Base-by-base conservation (phyloP, 805 yeast genomes). In the Metschnikowia picachoensis region DNA sequence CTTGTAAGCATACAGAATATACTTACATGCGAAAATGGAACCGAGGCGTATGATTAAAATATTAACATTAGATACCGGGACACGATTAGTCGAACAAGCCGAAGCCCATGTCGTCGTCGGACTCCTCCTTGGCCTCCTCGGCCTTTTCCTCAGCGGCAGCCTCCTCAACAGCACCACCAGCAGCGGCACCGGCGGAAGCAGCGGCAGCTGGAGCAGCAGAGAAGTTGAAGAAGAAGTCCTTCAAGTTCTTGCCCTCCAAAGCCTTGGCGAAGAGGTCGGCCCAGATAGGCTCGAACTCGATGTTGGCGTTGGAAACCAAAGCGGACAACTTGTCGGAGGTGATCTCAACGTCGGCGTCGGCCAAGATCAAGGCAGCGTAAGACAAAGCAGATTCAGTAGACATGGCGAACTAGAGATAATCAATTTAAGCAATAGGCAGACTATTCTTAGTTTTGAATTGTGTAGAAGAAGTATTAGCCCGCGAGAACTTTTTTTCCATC, bases 21-120 rank as follows among this genome's bases (percentile, higher is more conserved):
- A 20, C 7, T 5, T 20, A 20, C 25, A 20, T 20, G 25, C 7
- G 25, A 20, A 20, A 20, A 5, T 20, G 7, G 25, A 20, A 20
- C 39, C 33, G 34, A 30, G 42, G 33, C 27, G 46, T 43, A 27
- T 43, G 38, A 41, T 43, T 38, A 44, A 39, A 31, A 29, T 44
- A 44, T 44, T 20, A 44, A 44, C 47, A 44, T 30, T 35, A 39
- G 17, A 16, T 37, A 42, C 28, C 67, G 44, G 68, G 49, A 75
- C 75, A 55, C 51, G 56, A 51, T 81, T 94, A 94, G 83, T 94
- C 99, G 86, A 94, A 94, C 75, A 94, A 86, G 82, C 96, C 96
- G 85, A 85, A 83, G 66, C 95, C 96, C 95, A 87, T 85, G 76
- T 85, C 92, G 51, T 60, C 64, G 58, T 74, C 80, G 64, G 82